Percentiles rank a stretch among this genome's conserved stretches.
These are phyloP conservation scores for Nakaseomyces uthaithaninus DNA, from an alignment of 1,139 yeast species.

Conservation along the genomic window DNA sequence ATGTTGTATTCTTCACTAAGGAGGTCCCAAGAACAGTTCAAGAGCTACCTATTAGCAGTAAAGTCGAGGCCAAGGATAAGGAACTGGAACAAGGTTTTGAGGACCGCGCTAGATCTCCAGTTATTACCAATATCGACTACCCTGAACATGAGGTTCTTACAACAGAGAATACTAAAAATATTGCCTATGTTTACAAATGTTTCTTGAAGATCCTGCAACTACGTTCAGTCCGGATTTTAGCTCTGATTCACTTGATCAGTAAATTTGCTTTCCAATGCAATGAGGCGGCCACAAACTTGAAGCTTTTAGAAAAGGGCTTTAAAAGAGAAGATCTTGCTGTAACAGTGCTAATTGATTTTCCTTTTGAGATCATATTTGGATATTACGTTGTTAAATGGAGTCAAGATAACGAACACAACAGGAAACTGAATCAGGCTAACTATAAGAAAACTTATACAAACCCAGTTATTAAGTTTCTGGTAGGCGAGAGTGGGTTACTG, in stretches of 20 bases:
- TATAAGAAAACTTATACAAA: conserved; percentile 2
- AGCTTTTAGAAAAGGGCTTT: conserved; percentile 85
- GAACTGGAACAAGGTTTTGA: conserved; percentile 25
- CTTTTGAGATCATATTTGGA: conserved; percentile 90
- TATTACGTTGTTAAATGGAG: conserved; percentile 91
- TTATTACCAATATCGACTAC: conserved; percentile 11
- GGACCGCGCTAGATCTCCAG: conserved; percentile 10
- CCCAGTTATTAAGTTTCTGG: conserved; percentile 20
- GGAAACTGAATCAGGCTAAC: conserved; percentile 4
- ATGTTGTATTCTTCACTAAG: conserved; percentile 49
- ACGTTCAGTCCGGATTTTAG: conserved; percentile 68
- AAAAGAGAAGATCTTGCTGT: conserved; percentile 89
- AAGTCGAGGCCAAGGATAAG: conserved; percentile 30
- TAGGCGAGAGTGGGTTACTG: conserved; percentile 40
- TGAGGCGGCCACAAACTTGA: conserved; percentile 90
- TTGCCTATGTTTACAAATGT: conserved; percentile 53
- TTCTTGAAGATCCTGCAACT: conserved; percentile 73
- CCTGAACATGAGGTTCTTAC: conserved; percentile 25
- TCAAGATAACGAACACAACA: conserved; percentile 34
- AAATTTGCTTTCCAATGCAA: conserved; percentile 93
- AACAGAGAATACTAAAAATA: conserved; percentile 20
- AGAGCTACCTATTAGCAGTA: conserved; percentile 31
- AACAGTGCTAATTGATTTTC: conserved; percentile 89
- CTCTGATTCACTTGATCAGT: conserved; percentile 65
- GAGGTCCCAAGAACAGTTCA: conserved; percentile 48